Evolutionary conservation across 2,329 filamentous ascomycete genomes (phyloP).

Genomic region (Fusarium hostae): DNA sequence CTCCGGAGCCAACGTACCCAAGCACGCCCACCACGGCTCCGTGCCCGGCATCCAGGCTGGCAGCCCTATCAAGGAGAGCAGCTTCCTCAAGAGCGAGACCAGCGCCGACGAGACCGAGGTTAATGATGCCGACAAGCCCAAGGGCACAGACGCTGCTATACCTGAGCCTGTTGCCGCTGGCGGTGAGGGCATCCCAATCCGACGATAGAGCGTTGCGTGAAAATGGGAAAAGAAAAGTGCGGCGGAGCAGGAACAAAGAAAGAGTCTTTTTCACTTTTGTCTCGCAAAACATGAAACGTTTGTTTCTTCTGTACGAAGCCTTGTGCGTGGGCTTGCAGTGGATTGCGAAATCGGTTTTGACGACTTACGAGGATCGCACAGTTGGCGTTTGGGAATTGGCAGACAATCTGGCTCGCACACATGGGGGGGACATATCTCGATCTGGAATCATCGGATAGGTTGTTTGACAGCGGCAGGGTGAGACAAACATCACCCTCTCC

Average conservation of each 20-base stretch:
- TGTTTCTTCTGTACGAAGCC: slow-evolving; percentile 29
- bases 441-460: slow-evolving; percentile 37
- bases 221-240: slow-evolving; percentile 5
- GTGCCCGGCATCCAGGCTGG: slow-evolving; percentile 67
- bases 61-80: slow-evolving; percentile 91
- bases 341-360: slow-evolving; percentile 41
- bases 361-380: slow-evolving; percentile 46
- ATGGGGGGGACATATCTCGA: slow-evolving; percentile 38
- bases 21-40: slow-evolving; percentile 56
- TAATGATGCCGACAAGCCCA: slow-evolving; percentile 51
- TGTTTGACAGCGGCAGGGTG: slow-evolving; percentile 34
- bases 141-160: slow-evolving; percentile 49
- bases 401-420: slow-evolving; percentile 43
- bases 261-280: neutral
- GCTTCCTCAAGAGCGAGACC: slow-evolving; percentile 84
- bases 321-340: slow-evolving; percentile 29
- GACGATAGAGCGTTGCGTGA: slow-evolving; percentile 57
- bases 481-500: slow-evolving; percentile 21
- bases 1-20: slow-evolving; percentile 45
- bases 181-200: slow-evolving; percentile 68
- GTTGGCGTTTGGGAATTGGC: slow-evolving; percentile 46
- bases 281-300: slow-evolving; percentile 19
- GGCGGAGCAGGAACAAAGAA: neutral
- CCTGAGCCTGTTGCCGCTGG: slow-evolving; percentile 37
- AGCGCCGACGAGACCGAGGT: slow-evolving; percentile 67